Evolutionary conservation across 176 grass and related monocot species (phyloP).

Genomic region (Carex cristatella): DNA sequence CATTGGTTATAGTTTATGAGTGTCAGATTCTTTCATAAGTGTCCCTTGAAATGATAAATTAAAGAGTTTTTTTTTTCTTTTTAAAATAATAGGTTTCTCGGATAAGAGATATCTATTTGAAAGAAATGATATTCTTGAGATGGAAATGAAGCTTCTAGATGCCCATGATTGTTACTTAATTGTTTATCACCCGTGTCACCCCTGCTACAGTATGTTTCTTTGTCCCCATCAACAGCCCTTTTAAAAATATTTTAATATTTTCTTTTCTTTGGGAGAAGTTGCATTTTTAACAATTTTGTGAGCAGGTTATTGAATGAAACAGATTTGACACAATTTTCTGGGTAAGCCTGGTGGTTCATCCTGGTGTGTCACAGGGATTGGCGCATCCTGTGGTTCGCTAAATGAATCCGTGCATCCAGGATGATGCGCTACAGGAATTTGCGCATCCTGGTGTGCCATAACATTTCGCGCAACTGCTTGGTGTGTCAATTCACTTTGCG

Average conservation of each 20-base stretch:
- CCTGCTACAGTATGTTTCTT: constrained; percentile 75
- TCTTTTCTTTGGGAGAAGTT: neutral
- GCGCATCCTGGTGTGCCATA: too few species aligned
- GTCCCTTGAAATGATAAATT: neutral
- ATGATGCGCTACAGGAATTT: too few species aligned
- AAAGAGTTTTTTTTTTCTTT: neutral
- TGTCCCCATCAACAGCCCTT: constrained; percentile 2
- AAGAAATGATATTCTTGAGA: constrained; percentile 98
- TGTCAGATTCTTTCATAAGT: neutral
- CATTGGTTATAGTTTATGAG: neutral
- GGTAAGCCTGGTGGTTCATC: constrained; percentile 39
- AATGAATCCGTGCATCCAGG: too few species aligned
- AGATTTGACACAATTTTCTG: constrained; percentile 76
- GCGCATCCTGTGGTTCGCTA: too few species aligned
- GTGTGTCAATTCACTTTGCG: too few species aligned
- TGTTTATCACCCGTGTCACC: constrained; percentile 95
- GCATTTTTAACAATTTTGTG: constrained; percentile 17
- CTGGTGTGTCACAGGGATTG: too few species aligned
- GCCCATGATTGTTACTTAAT: constrained; percentile 95
- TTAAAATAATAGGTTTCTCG: constrained; percentile 18
- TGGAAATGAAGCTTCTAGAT: constrained; percentile 99
- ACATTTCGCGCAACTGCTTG: too few species aligned
- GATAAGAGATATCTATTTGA: constrained; percentile 96
- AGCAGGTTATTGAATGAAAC: constrained; percentile 90
- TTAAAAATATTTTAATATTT: neutral